These are phyloP conservation scores for Aspergillus saccharolyticus DNA, from an alignment of 495 filamentous ascomycete species.

Conservation along the genomic window DNA sequence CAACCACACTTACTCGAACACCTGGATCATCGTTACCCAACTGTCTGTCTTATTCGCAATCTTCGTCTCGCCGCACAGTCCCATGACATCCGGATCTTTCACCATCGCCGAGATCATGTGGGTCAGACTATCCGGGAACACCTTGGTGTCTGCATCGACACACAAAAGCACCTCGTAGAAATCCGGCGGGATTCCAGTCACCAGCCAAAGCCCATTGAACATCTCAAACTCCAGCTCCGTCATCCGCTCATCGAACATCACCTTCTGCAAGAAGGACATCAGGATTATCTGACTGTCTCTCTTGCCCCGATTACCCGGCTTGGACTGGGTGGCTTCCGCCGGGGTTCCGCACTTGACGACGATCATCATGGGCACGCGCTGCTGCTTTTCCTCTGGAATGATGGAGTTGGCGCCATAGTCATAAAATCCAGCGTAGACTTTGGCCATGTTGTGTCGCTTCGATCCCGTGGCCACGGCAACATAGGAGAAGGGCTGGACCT, in stretches of 20 bases:
- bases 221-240: constrained; percentile 99
- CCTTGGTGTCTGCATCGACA: constrained; percentile 99
- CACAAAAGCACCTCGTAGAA: constrained; percentile 97
- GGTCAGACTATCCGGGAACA: constrained; percentile 95
- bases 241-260: constrained; percentile 99
- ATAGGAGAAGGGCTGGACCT: constrained; percentile 87
- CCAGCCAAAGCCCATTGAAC: constrained; percentile 98
- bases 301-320: constrained; percentile 96
- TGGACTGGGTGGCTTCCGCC: constrained; percentile 70
- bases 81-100: constrained; percentile 98
- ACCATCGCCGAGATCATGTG: constrained; percentile 99
- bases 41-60: constrained; percentile 95
- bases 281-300: constrained; percentile 98
- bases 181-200: constrained; percentile 95
- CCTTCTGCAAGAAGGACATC: constrained; percentile 99
- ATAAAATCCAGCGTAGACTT: constrained; percentile 97
- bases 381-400: constrained; percentile 82
- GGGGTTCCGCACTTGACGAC: constrained; percentile 95
- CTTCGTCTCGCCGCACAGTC: constrained; percentile 97
- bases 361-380: constrained; percentile 98
- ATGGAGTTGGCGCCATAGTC: constrained; percentile 80
- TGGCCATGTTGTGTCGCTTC: constrained; percentile 99
- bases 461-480: constrained; percentile 94
- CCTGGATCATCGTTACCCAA: constrained; percentile 98
- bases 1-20: constrained; percentile 93